phyloP scores from a whole-genome alignment of 768 basidiomycete species.

The Kwoniella dejecticola region DNA sequence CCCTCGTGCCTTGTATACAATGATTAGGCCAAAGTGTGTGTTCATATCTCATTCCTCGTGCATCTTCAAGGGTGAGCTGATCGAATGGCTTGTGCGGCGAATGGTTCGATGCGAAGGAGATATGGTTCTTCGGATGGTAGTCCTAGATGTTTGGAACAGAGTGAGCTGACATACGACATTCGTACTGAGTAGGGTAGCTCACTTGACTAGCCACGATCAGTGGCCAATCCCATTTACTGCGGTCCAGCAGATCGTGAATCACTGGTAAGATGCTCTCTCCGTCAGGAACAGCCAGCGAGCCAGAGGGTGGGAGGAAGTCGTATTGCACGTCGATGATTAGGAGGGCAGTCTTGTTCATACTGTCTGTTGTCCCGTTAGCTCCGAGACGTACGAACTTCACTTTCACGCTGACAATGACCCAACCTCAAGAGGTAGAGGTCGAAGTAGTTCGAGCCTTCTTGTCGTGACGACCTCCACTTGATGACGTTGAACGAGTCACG shows the following conservation, averaged over 20 bases:
- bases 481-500: too few species aligned
- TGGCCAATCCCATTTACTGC: constrained; percentile 53
- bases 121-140: constrained; percentile 61
- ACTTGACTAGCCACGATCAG: constrained; percentile 58
- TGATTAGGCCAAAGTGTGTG: constrained; percentile 82
- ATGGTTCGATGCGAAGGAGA: constrained; percentile 70
- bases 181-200: too few species aligned
- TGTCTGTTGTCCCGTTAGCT: background rate
- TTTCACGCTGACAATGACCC: too few species aligned
- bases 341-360: constrained; percentile 59
- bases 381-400: too few species aligned
- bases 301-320: constrained; percentile 70
- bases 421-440: too few species aligned
- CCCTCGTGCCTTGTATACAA: constrained; percentile 63
- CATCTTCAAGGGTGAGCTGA: constrained; percentile 55
- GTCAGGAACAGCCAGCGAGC: constrained; percentile 69
- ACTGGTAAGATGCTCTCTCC: constrained; percentile 64
- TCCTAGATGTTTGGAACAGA: constrained; percentile 45
- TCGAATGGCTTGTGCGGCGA: constrained; percentile 54
- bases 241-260: constrained; percentile 64
- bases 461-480: too few species aligned
- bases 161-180: constrained; percentile 5
- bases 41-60: constrained; percentile 39
- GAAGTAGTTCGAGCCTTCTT: too few species aligned
- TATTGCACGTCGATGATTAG: constrained; percentile 79